A percentile compares a stretch with the other conserved stretches of the same genome.
These are phyloP conservation scores for Saccharomyces hybrid DNA, from an alignment of 1,139 yeast species.

Conservation along the genomic window DNA sequence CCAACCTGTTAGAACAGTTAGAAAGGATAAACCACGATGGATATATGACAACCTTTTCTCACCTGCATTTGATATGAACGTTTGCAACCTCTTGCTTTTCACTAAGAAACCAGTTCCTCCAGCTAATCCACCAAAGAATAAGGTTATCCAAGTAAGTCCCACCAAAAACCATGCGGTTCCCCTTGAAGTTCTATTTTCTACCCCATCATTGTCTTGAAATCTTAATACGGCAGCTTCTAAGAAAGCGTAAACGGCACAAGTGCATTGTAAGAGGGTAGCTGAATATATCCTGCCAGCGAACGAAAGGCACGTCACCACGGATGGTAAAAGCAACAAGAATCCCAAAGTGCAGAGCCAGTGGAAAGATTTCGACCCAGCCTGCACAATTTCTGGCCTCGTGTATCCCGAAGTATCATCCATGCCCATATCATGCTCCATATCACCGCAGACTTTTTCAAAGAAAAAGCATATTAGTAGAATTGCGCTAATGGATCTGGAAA, in stretches of 20 bases:
- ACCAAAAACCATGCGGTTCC: constrained; percentile 59
- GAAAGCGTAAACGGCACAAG: constrained; percentile 43
- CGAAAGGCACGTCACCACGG: constrained; percentile 46
- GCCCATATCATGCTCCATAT: constrained; percentile 12
- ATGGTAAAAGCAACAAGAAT: constrained; percentile 45
- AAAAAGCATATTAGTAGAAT: background rate
- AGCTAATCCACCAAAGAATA: constrained; percentile 47
- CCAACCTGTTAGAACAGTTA: constrained; percentile 47
- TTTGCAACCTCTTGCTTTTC: constrained; percentile 25
- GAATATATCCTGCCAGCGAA: constrained; percentile 44
- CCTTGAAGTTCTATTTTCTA: constrained; percentile 57
- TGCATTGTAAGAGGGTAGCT: constrained; percentile 42
- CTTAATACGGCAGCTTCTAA: constrained; percentile 49
- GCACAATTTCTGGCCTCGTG: constrained; percentile 32
- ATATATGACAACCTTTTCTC: constrained; percentile 29
- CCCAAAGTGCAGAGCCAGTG: constrained; percentile 54
- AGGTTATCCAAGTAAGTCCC: constrained; percentile 38
- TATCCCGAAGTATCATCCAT: constrained; percentile 25
- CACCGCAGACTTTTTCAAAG: background rate
- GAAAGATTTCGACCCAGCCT: constrained; percentile 47
- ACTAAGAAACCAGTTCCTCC: constrained; percentile 33
- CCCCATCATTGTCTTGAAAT: constrained; percentile 56
- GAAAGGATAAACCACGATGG: constrained; percentile 43
- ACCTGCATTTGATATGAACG: constrained; percentile 32
- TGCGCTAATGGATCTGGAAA: background rate